phyloP scores from a whole-genome alignment of 1,139 yeast genomes.

The Hansenula anomala region DNA sequence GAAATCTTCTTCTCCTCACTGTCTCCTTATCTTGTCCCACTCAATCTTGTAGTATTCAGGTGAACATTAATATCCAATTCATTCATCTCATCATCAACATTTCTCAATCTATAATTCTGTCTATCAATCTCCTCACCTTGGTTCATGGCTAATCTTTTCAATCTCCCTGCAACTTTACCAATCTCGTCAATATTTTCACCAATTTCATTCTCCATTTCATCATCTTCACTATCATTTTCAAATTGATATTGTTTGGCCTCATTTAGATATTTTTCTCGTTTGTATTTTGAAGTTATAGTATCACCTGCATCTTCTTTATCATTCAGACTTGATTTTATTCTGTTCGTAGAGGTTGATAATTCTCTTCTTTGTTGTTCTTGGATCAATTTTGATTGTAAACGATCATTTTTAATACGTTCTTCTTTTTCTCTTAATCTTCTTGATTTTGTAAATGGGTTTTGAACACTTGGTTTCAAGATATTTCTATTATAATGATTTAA shows the following conservation, averaged over 20 bases:
- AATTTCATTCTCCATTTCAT: conserved; percentile 54
- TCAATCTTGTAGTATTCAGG: conserved; percentile 35
- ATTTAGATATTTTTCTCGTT: conserved; percentile 31
- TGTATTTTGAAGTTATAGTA: conserved; percentile 28
- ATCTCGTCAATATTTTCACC: conserved; percentile 50
- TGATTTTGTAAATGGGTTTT: conserved; percentile 85
- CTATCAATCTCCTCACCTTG: conserved; percentile 49
- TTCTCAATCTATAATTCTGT: conserved; percentile 48
- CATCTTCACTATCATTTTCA: conserved; percentile 59
- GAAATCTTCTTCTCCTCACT: no score
- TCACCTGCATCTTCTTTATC: conserved; percentile 26
- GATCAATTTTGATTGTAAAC: conserved; percentile 51
- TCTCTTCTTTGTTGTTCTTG: conserved; percentile 38
- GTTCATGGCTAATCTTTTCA: conserved; percentile 45
- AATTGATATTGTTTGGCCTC: conserved; percentile 44
- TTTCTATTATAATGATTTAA: conserved; percentile 77
- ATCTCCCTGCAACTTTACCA: conserved; percentile 40
- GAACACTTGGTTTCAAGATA: conserved; percentile 74
- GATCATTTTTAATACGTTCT: conserved; percentile 59
- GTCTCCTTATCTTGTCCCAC: conserved; percentile 3
- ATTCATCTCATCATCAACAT: conserved; percentile 49
- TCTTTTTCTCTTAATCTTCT: conserved; percentile 74
- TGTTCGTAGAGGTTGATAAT: conserved; percentile 41
- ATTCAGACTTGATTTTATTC: conserved; percentile 37
- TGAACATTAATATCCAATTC: conserved; percentile 49